phyloP scores from a whole-genome alignment of 805 yeast genomes.

The Ogataea sp. region DNA sequence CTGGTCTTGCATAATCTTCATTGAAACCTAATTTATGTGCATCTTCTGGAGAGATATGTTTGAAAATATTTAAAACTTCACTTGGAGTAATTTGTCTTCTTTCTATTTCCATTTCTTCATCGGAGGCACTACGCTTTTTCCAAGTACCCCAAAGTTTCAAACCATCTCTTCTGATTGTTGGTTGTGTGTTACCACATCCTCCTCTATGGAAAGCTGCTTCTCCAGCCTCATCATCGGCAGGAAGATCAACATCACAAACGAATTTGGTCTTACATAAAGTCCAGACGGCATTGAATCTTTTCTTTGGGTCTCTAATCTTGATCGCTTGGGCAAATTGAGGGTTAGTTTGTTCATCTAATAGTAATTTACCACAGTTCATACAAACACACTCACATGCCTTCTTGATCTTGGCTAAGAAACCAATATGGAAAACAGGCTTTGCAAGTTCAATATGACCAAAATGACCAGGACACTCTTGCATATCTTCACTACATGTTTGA shows the following conservation, averaged over 20 bases:
- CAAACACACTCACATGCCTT: conserved; percentile 95
- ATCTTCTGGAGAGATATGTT: conserved; percentile 83
- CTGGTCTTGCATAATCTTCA: conserved; percentile 96
- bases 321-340: conserved; percentile 81
- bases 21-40: conserved; percentile 78
- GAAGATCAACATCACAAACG: conserved; percentile 91
- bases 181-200: conserved; percentile 97
- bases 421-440: conserved; percentile 97
- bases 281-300: conserved; percentile 97
- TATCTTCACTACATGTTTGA: conserved; percentile 98
- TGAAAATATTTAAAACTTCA: conserved; percentile 86
- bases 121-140: conserved; percentile 74
- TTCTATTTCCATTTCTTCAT: conserved; percentile 86
- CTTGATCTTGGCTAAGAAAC: conserved; percentile 87
- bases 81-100: conserved; percentile 80
- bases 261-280: conserved; percentile 80
- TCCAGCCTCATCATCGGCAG: conserved; percentile 43
- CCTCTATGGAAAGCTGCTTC: conserved; percentile 52
- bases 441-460: conserved; percentile 98
- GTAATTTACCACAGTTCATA: conserved; percentile 96
- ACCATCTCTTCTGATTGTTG: conserved; percentile 93
- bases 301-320: conserved; percentile 86
- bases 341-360: conserved; percentile 72
- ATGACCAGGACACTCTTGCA: conserved; percentile 99
- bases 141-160: conserved; percentile 96